Base-by-base conservation (phyloP, 164 flowering plant species). In the Sedum album region DNA sequence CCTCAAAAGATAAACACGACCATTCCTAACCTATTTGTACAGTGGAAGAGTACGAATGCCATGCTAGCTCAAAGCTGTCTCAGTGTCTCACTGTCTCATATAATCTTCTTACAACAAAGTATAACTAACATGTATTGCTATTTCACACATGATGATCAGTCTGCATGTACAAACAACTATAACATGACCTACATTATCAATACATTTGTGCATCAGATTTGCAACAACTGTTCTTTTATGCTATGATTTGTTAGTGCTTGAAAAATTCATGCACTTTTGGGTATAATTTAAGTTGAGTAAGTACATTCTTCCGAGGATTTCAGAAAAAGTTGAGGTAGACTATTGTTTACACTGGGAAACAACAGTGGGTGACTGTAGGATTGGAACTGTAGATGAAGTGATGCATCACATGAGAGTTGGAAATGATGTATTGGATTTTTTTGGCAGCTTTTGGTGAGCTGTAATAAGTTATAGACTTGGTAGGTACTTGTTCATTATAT, bases 351-450 rank as follows among this genome's bases (percentile, higher is more conserved):
- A 23, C 25, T 21, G 13, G 20, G 30, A 25, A 57, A 57, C 20
- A 57, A 28, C 62, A 57, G 33, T 57, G 60, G 9, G 62, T 13
- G 20, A 28, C 33, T 57, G 62, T 57, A 57, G 60, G n/a, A n/a
- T n/a, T n/a, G n/a, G n/a, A n/a, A n/a, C n/a, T n/a, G n/a, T n/a
- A n/a, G n/a, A 57, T 57, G 62, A 57, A 57, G 33, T 57, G 62
- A 57, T 57, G 62, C 62, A 57, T 57, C 62, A 28, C 33, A 57
- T 57, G 62, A 57, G 62, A 20, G 62, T 57, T 57, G 62, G 62
- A 57, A 26, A 57, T 57, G 62, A 57, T 57, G 62, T 28, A 57
- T 57, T 57, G 62, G 62, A 57, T 57, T 57, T 57, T 57, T 20
- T 28, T 57, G 62, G 62, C 62, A 57, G 62, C 62, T 57, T 57